Conservation (phyloP, 2,329 filamentous ascomycete genomes). For the Cordyceps militaris region DNA sequence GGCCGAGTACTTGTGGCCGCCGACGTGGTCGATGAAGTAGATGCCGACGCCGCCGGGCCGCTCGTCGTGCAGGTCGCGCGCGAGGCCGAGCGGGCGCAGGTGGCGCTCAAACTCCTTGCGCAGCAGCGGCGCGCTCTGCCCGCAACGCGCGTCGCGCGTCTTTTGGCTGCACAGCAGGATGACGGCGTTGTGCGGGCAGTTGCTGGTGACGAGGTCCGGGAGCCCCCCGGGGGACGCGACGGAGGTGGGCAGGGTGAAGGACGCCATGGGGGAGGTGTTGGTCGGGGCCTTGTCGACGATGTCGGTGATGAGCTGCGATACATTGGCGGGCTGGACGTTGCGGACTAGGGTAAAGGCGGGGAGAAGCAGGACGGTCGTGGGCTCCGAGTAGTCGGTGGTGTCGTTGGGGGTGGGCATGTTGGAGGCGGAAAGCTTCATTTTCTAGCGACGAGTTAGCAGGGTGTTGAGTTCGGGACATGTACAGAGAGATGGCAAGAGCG, state of each 20-base stretch:
- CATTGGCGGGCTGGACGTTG: slow-evolving; percentile 70
- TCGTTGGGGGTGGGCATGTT: slow-evolving; percentile 78
- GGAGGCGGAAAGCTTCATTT: slow-evolving; percentile 83
- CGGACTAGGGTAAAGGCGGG: slow-evolving; percentile 79
- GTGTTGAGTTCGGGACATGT: not conserved
- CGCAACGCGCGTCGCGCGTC: slow-evolving; percentile 91
- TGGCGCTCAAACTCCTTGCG: slow-evolving; percentile 84
- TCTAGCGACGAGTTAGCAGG: slow-evolving; percentile 29
- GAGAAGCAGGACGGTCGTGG: slow-evolving; percentile 75
- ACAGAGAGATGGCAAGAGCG: not conserved
- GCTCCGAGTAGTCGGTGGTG: slow-evolving; percentile 53
- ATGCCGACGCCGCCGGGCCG: slow-evolving; percentile 87
- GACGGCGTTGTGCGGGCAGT: slow-evolving; percentile 73
- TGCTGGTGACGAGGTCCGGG: slow-evolving; percentile 18
- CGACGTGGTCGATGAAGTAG: slow-evolving; percentile 94
- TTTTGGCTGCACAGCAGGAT: slow-evolving; percentile 91
- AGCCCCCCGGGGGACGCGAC: slow-evolving; percentile 12
- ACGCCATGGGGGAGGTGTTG: slow-evolving; percentile 55
- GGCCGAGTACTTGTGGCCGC: slow-evolving; percentile 92
- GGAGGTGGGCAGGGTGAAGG: slow-evolving; percentile 31
- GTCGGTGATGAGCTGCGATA: slow-evolving; percentile 61
- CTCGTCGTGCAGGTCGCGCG: slow-evolving; percentile 81
- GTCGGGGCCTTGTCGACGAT: slow-evolving; percentile 69
- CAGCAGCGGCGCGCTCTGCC: slow-evolving; percentile 86
- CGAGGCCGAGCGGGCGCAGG: slow-evolving; percentile 74